These are phyloP conservation scores for Antitrichia curtipendula DNA, from an alignment of 225 moss, liverwort and hornwort species.

Conservation along the genomic window DNA sequence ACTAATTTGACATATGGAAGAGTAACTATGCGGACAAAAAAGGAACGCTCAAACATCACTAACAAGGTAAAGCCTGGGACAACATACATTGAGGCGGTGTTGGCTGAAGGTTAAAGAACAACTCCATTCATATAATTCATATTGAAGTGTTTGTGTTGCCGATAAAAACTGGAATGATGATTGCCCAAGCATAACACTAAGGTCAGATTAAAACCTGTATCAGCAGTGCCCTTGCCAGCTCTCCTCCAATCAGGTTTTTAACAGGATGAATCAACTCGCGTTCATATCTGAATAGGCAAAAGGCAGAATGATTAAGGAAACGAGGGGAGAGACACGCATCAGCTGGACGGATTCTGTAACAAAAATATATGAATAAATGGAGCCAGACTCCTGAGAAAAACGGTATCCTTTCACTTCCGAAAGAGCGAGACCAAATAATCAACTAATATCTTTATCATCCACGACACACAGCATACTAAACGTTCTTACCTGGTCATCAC, in stretches of 20 bases:
- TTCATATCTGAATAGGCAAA: conserved; percentile 57
- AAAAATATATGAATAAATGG: background rate
- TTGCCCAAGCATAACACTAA: background rate
- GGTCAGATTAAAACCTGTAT: conserved; percentile 53
- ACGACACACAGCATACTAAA: background rate
- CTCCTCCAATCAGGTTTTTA: conserved; percentile 59
- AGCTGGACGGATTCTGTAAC: background rate
- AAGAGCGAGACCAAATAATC: background rate
- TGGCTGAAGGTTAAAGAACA: background rate
- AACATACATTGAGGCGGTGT: background rate
- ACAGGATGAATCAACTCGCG: conserved; percentile 64
- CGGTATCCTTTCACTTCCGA: background rate
- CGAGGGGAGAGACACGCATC: background rate
- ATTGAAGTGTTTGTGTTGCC: background rate
- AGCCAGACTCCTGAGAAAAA: background rate
- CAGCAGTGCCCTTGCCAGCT: conserved; percentile 74
- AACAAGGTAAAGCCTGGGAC: background rate
- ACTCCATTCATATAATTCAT: background rate
- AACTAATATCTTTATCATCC: background rate
- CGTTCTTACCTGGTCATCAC: conserved; percentile 69
- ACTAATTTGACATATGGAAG: background rate
- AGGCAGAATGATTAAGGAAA: background rate
- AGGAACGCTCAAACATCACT: background rate
- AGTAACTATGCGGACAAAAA: background rate
- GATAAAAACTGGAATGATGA: background rate